Conservation (phyloP, 169 alveolate genomes). For the Plasmodium relictum region DNA sequence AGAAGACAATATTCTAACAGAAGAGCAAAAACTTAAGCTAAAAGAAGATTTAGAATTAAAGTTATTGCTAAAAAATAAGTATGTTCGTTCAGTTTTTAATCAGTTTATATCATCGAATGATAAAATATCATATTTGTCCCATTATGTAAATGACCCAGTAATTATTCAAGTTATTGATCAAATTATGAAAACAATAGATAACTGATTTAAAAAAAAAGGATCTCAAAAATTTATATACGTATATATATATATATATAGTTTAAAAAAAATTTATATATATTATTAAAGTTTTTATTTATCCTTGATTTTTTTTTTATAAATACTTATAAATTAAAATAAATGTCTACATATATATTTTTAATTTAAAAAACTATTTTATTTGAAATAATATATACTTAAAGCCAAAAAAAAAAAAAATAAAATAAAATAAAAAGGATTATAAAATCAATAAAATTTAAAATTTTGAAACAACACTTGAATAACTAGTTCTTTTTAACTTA, state of each 20-base stretch:
- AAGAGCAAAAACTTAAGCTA: slow-evolving; percentile 44
- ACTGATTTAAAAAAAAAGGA: neutral
- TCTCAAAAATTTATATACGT: neutral
- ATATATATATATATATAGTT: neutral
- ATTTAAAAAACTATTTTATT: neutral
- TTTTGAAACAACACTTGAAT: slow-evolving; percentile 55
- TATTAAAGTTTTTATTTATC: slow-evolving; percentile 1
- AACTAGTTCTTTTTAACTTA: slow-evolving; percentile 57
- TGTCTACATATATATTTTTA: neutral
- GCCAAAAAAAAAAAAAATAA: neutral
- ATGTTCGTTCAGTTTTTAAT: slow-evolving; percentile 60
- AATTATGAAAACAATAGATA: slow-evolving; percentile 61
- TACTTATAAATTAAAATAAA: neutral
- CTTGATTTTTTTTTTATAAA: neutral
- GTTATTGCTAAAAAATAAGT: slow-evolving; percentile 47
- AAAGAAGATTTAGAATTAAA: slow-evolving; percentile 53
- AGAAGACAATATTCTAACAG: slow-evolving; percentile 29
- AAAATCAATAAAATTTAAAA: no score
- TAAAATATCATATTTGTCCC: slow-evolving; percentile 45
- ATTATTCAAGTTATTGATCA: slow-evolving; percentile 72
- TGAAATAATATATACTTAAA: neutral
- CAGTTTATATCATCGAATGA: slow-evolving; percentile 45
- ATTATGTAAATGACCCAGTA: slow-evolving; percentile 63
- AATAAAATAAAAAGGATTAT: neutral
- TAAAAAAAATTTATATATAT: neutral